Evolutionary conservation across 202 grass and related monocot genomes (phyloP).

Genomic region (Miscanthus sacchariflorus): DNA sequence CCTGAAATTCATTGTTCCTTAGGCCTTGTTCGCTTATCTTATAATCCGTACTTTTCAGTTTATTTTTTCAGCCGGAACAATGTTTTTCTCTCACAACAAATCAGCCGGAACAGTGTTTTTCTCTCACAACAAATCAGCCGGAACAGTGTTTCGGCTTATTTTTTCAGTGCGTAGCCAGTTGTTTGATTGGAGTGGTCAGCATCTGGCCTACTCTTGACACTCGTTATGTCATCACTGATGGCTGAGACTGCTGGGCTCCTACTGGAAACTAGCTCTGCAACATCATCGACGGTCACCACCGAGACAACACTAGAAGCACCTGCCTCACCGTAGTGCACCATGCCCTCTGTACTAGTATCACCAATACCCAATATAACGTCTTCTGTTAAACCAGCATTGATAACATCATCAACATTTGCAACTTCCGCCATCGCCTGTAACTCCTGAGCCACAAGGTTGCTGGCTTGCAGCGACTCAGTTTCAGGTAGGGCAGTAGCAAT

Average conservation of each 20-base stretch:
- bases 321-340: neutral
- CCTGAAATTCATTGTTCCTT: neutral
- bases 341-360: neutral
- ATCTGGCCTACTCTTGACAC: conserved; percentile 8
- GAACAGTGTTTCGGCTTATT: too few species aligned
- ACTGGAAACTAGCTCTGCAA: conserved; percentile 17
- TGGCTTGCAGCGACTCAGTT: conserved; percentile 4
- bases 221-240: conserved; percentile 13
- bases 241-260: neutral
- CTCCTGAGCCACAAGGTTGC: conserved; percentile 15
- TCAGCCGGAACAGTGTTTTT: too few species aligned
- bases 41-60: too few species aligned
- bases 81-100: too few species aligned
- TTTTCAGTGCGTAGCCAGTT: neutral
- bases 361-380: neutral
- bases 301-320: conserved; percentile 18
- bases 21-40: too few species aligned
- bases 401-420: neutral
- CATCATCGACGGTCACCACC: conserved; percentile 7
- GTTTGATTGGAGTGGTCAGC: conserved; percentile 1
- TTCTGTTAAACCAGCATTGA: conserved; percentile 19
- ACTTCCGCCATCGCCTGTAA: neutral
- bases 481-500: conserved; percentile 3
- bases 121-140: too few species aligned
- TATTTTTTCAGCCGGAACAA: too few species aligned